Evolutionary conservation across 1,139 yeast genomes (phyloP), one percentile per base, ranked within the genome.

Genomic region (Taphrina wiesneri): DNA sequence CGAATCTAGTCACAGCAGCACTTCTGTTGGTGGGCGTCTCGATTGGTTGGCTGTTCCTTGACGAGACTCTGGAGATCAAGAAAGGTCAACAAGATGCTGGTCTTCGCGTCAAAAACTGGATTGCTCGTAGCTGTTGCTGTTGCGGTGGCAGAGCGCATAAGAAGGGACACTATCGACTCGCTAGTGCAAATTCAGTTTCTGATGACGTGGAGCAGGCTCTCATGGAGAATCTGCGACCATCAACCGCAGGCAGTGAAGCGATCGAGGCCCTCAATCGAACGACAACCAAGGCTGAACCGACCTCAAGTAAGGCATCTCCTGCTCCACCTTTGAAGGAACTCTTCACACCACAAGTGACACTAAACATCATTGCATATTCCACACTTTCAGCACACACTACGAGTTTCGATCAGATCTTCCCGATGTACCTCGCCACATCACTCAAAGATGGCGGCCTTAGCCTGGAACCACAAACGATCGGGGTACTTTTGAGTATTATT

Each of bases 21-120:
- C 34, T 67, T 15, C 39, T 67, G 19, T 34, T 71, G n/a, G 63
- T 76, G 52, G 78, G 83, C 41, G 70, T 79, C 19, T 26, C 78
- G 1, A 70, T 78, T 43, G 85, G 78, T n/a, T 75, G 83, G 63
- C 78, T 86, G 57, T 85, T 85, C 71, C 74, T 86, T 45, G 87
- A 86, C 72, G 90, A 86, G 73, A 84, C 88, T 11, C 51, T 60
- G 28, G 51, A 25, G 9, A 49, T 34, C 25, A 60, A 60, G 28
- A 2, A 86, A 84, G 72, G 81, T 75, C 45, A 41, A 25, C 34
- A 51, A 41, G 64, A 60, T 30, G 43, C 57, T 1, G 64, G 64
- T 17, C 28, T 41, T 56, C 41, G 64, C 6, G 54, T 53, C 34
- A 60, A 60, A 21, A 41, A 39, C 28, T 60, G 49, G 51, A 34